Conservation (phyloP, 371 early-diverging fungal species). For the Mortierella sp. region DNA sequence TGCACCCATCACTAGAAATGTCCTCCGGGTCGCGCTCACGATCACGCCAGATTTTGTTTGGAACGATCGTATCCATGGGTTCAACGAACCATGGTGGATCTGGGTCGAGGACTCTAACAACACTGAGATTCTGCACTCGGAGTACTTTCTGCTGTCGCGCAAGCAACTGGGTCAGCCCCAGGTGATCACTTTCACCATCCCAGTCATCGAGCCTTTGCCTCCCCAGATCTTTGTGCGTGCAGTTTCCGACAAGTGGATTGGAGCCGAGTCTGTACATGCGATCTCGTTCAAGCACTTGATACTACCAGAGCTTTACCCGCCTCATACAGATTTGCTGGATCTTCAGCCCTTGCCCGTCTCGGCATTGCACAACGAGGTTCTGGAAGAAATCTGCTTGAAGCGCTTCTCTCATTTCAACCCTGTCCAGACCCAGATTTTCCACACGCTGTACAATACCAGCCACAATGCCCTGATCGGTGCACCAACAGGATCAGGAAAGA, state of each 20-base stretch:
- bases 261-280: conserved; percentile 84
- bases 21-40: conserved; percentile 83
- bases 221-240: conserved; percentile 90
- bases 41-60: conserved; percentile 91
- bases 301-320: conserved; percentile 83
- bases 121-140: conserved; percentile 87
- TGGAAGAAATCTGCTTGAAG: conserved; percentile 83
- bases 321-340: conserved; percentile 90
- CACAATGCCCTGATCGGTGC: conserved; percentile 96
- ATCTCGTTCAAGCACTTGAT: conserved; percentile 93
- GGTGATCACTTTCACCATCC: conserved; percentile 89
- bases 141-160: conserved; percentile 87
- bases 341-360: conserved; percentile 89
- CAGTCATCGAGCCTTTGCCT: conserved; percentile 88
- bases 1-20: conserved; percentile 92
- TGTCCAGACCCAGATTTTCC: conserved; percentile 98
- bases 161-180: conserved; percentile 77
- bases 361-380: conserved; percentile 80
- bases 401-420: conserved; percentile 96
- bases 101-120: conserved; percentile 96
- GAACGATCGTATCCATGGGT: conserved; percentile 91
- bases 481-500: conserved; percentile 99
- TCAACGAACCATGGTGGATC: conserved; percentile 93
- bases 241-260: conserved; percentile 94
- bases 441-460: conserved; percentile 89